Conservation (phyloP, 1,284 basidiomycete genomes). For the Leccinum pallidistipes region DNA sequence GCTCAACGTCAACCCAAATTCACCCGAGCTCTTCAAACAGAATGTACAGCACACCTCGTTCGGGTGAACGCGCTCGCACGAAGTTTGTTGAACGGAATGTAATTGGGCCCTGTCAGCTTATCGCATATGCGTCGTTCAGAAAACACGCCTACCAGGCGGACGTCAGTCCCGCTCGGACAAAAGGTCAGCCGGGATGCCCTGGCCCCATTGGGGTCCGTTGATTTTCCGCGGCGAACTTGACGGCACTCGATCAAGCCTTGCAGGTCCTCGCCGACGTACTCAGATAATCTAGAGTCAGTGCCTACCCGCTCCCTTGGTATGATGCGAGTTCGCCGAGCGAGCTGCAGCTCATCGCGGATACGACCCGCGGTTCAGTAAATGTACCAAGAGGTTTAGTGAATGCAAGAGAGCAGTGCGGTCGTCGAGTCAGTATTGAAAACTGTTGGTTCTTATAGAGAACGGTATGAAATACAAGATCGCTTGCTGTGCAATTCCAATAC, state of each 20-base stretch:
- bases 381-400: slow-evolving; percentile 41
- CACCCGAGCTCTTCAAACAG: slow-evolving; percentile 46
- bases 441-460: neutral
- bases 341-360: slow-evolving; percentile 40
- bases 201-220: neutral
- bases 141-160: slow-evolving; percentile 45
- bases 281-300: slow-evolving; percentile 45
- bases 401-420: slow-evolving; percentile 44
- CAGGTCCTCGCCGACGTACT: slow-evolving; percentile 39
- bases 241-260: slow-evolving; percentile 37
- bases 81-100: slow-evolving; percentile 43
- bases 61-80: slow-evolving; percentile 41
- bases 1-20: slow-evolving; percentile 31
- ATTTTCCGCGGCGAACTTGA: slow-evolving; percentile 37
- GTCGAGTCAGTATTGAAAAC: slow-evolving; percentile 22
- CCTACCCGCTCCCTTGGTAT: slow-evolving; percentile 37
- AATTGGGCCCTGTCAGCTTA: neutral
- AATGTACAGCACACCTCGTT: slow-evolving; percentile 43
- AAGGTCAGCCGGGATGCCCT: slow-evolving; percentile 32
- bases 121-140: slow-evolving; percentile 27
- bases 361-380: slow-evolving; percentile 39
- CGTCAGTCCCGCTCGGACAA: slow-evolving; percentile 41
- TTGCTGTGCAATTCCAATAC: neutral
- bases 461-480: neutral
- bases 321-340: slow-evolving; percentile 21